phyloP scores from a whole-genome alignment of 768 basidiomycete genomes.

The Leccinum boreale region DNA sequence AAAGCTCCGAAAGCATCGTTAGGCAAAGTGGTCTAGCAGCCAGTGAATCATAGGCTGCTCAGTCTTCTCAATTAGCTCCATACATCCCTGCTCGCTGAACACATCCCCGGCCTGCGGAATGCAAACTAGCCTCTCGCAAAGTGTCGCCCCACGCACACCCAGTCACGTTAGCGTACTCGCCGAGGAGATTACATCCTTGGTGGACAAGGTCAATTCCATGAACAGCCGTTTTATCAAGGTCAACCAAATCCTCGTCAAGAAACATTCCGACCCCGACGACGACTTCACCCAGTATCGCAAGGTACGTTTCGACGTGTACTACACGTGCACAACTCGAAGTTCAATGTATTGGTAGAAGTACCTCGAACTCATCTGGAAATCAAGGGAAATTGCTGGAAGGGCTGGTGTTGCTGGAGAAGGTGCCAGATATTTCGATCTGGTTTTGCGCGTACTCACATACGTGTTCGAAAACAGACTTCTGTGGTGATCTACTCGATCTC shows the following conservation, averaged over 20 bases:
- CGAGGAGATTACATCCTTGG: not conserved
- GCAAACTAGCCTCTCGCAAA: not conserved
- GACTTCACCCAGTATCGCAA: not conserved
- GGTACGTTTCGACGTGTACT: not conserved
- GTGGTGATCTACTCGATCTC: not conserved
- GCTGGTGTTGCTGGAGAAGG: not conserved
- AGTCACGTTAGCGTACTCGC: not conserved
- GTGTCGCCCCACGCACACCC: not conserved
- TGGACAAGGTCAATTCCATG: not conserved
- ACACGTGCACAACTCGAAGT: not conserved
- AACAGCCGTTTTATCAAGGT: not conserved
- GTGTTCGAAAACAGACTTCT: not conserved
- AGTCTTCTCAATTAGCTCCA: no score
- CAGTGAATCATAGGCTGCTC: no score
- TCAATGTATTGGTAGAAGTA: not conserved
- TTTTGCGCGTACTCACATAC: not conserved
- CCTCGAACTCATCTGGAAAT: not conserved
- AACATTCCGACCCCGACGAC: not conserved
- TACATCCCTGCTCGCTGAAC: not conserved
- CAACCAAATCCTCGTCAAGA: not conserved
- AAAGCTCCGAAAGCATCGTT: no score
- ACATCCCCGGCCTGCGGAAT: not conserved
- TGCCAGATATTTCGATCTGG: not conserved
- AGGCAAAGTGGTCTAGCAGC: no score
- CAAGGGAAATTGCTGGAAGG: not conserved